Conservation (phyloP, 169 alveolate genomes). For the Plasmodium coatneyi region DNA sequence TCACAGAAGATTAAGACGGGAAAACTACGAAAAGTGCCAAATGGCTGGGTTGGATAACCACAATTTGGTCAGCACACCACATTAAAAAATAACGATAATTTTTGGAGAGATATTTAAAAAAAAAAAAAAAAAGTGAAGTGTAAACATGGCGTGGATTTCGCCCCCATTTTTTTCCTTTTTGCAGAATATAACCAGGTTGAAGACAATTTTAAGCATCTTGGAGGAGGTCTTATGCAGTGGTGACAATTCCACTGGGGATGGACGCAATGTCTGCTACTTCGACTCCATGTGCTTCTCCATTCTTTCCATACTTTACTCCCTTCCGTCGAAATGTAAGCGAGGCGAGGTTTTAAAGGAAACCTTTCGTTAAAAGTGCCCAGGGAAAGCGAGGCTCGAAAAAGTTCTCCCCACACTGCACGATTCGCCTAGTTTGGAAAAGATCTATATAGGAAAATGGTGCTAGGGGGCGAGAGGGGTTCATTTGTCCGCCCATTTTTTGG, state of each 20-base stretch:
- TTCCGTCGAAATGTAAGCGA: conserved; percentile 71
- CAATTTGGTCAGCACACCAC: conserved; percentile 46
- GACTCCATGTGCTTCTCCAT: conserved; percentile 62
- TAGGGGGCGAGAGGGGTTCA: background rate
- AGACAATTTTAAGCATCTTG: conserved; percentile 42
- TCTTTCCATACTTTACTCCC: conserved; percentile 65
- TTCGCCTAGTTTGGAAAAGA: background rate
- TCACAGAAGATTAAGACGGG: conserved; percentile 25
- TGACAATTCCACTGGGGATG: background rate
- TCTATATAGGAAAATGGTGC: background rate
- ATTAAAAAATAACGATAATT: background rate
- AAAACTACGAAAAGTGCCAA: conserved; percentile 48
- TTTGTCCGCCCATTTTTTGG: background rate
- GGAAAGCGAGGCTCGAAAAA: background rate
- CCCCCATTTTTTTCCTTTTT: background rate
- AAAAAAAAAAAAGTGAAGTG: background rate
- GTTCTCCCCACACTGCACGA: background rate
- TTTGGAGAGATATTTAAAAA: background rate
- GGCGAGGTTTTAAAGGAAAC: background rate
- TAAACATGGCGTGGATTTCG: background rate
- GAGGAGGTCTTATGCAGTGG: background rate
- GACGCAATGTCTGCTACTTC: conserved; percentile 19
- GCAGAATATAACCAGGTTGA: conserved; percentile 63
- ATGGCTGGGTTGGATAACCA: conserved; percentile 64
- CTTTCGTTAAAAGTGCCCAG: background rate